phyloP scores from a whole-genome alignment of 1,284 basidiomycete species.

The Naganishia sp. region DNA sequence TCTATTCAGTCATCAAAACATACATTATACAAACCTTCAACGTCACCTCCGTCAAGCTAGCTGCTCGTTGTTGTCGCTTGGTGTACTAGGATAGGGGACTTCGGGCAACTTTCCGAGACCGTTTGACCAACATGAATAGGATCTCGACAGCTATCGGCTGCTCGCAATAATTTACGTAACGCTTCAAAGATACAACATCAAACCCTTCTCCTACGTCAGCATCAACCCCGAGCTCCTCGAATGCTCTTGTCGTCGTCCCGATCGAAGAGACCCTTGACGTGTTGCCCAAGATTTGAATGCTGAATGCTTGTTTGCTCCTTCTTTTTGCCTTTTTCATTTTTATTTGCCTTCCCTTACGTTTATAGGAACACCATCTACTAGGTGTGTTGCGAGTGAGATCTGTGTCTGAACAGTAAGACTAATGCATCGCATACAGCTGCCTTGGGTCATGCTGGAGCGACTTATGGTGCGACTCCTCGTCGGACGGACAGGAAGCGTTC shows the following conservation, averaged over 20 bases:
- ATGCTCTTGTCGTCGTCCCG: constrained; percentile 20
- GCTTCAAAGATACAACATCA: constrained; percentile 1
- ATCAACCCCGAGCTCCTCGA: not conserved
- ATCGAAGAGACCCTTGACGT: not conserved
- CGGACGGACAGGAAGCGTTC: constrained; percentile 20
- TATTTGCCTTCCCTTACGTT: constrained; percentile 32
- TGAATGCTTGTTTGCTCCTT: constrained; percentile 22
- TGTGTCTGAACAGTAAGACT: constrained; percentile 47
- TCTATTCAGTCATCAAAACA: not conserved
- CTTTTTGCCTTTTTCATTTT: constrained; percentile 43
- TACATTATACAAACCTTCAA: not conserved
- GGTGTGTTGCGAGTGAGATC: constrained; percentile 64
- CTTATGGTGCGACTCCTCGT: constrained; percentile 14
- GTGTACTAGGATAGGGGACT: constrained; percentile 29
- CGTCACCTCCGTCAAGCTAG: constrained; percentile 1
- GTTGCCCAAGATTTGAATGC: constrained; percentile 4
- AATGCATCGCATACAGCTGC: constrained; percentile 45
- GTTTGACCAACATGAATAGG: constrained; percentile 27
- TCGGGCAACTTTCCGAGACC: constrained; percentile 25
- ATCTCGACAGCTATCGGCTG: constrained; percentile 16
- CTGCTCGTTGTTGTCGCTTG: constrained; percentile 1
- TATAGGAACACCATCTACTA: constrained; percentile 88
- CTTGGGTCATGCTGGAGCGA: constrained; percentile 49
- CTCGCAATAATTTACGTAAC: constrained; percentile 1
- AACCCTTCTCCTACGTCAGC: not conserved